Percentiles rank a stretch among this genome's conserved stretches.
These are phyloP conservation scores for Aspergillus nidulans DNA, from an alignment of 495 filamentous ascomycete genomes.

Conservation along the genomic window DNA sequence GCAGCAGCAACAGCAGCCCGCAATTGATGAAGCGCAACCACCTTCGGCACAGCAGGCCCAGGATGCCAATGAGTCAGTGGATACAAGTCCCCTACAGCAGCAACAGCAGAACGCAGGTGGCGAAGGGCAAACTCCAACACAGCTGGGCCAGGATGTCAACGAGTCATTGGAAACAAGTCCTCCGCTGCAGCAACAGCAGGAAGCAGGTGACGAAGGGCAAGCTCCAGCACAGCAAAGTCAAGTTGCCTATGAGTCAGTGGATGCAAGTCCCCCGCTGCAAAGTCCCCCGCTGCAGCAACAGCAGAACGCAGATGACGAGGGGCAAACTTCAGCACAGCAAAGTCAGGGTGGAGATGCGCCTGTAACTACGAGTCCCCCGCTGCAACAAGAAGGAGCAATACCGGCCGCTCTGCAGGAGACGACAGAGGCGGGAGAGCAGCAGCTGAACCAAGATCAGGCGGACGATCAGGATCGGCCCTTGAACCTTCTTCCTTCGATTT, in stretches of 20 bases:
- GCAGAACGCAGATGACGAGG: too few relatives aligned
- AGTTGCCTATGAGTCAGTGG: background rate
- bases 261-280: too few relatives aligned
- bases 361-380: background rate
- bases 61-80: background rate
- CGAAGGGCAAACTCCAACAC: background rate
- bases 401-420: background rate
- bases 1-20: background rate
- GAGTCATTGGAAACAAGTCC: background rate
- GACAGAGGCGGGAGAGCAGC: background rate
- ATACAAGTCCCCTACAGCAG: too few relatives aligned
- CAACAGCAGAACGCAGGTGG: too few relatives aligned
- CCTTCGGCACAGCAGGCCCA: background rate
- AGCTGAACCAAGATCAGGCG: background rate
- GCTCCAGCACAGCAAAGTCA: background rate
- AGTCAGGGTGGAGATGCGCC: background rate
- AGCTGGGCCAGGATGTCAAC: background rate
- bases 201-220: too few relatives aligned
- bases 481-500: background rate
- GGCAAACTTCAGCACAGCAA: background rate
- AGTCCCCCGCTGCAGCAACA: too few relatives aligned
- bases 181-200: background rate
- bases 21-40: background rate
- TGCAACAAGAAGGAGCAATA: background rate
- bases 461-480: background rate